Base-by-base conservation (phyloP, 2,329 filamentous ascomycete species). In the Xenosphaeropsis pyriputrescens region DNA sequence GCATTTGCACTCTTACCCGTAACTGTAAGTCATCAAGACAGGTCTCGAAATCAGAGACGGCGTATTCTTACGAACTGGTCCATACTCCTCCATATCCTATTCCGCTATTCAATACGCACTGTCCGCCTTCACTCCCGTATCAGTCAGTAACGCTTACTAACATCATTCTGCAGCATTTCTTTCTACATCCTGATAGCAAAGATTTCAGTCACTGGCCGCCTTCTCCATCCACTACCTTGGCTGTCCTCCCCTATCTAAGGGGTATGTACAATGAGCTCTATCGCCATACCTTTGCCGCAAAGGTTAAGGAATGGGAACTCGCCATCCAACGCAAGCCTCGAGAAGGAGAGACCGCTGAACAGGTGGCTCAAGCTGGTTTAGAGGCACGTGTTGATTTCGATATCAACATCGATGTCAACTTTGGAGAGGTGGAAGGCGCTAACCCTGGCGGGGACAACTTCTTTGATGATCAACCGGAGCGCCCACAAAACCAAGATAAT, bases 211-310 rank as follows among this genome's bases (percentile, higher is more conserved):
- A 41, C 26, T 57, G 53, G 54, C 53, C 79, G 3, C 79, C 79
- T 1, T 73, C 68, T 34, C 71, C 78, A 12, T 70, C 72, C 18
- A 70, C 81, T 46, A 71, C 75, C 2, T 72, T 84, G 45, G 73
- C 76, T 2, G 63, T 73, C 4, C 56, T 85, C 4, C 79, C 79
- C 0, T 81, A 81, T 45, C 49, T 81, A 2, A 70, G 77, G 37
- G 67, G 67, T 22, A 61, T 70, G 16, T 85, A 85, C 56, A 73
- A 75, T 39, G 60, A 65, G 19, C 61, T 76, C 37, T 82, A 80
- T 50, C 32, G 33, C n/a, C 39, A 42, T 16, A 36, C 45, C 17
- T 53, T 57, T 34, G 36, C 32, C 15, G 38, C 45, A 7, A 39
- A 51, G 7, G 53, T 55, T 40, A 48, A 45, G 12, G 41, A 49